Evolutionary conservation across 129 eudicot species (phyloP).

Genomic region (Flaveria robusta): DNA sequence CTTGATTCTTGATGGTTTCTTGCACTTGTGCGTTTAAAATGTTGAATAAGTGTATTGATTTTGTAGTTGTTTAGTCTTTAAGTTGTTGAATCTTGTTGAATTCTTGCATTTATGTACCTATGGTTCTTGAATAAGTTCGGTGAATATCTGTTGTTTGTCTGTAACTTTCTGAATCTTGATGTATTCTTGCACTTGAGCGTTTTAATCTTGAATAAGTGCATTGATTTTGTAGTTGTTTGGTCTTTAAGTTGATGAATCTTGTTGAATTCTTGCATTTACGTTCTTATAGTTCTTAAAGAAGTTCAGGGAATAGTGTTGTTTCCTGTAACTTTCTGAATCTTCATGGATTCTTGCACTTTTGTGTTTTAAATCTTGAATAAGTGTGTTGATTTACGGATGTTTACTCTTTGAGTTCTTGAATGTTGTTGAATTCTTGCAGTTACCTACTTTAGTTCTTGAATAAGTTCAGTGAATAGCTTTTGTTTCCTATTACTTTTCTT

Average conservation of each 20-base stretch:
- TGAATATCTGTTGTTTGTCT: not conserved
- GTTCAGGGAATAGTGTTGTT: too few species aligned
- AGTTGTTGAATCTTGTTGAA: too few species aligned
- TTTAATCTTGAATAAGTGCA: too few species aligned
- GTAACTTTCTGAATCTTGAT: not conserved
- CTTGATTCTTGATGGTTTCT: not conserved
- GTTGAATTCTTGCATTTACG: too few species aligned
- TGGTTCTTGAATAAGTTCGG: not conserved
- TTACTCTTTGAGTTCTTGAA: not conserved
- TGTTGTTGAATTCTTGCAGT: not conserved
- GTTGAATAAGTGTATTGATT: too few species aligned
- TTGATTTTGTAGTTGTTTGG: too few species aligned
- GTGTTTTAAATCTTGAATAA: not conserved
- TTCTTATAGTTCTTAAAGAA: too few species aligned
- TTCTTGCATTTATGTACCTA: not conserved
- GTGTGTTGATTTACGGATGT: not conserved
- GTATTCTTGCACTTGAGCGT: not conserved
- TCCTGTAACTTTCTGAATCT: too few species aligned
- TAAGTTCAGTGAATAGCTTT: not conserved
- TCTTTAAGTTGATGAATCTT: too few species aligned
- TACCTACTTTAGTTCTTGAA: not conserved
- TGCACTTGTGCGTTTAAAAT: too few species aligned
- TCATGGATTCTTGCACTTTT: too few species aligned
- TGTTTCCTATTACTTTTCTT: not conserved
- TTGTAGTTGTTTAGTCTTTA: too few species aligned